Evolutionary conservation across 2,329 filamentous ascomycete genomes (phyloP).

Genomic region (Exophiala bonariae): DNA sequence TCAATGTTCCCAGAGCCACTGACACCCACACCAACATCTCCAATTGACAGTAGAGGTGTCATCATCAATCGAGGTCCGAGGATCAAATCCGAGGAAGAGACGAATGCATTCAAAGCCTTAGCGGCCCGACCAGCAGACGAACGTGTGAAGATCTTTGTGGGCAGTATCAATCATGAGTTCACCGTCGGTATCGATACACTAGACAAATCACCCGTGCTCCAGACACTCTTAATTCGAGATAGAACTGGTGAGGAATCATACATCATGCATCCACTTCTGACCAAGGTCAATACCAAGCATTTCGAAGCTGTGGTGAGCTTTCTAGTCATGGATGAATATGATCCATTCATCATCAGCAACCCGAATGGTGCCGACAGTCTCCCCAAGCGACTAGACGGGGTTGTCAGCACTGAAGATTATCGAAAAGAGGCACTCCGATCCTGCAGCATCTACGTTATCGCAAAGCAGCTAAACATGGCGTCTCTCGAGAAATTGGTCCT

Average conservation of each 20-base stretch:
- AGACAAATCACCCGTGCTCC: slow-evolving; percentile 20
- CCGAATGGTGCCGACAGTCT: slow-evolving; percentile 2
- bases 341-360: slow-evolving; percentile 15
- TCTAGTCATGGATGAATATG: slow-evolving; percentile 21
- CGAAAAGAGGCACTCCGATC: slow-evolving; percentile 9
- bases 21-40: too few relatives aligned
- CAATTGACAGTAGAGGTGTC: too few relatives aligned
- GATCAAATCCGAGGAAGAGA: slow-evolving; percentile 18
- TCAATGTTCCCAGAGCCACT: too few relatives aligned
- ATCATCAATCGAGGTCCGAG: background rate
- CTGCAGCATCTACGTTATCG: slow-evolving; percentile 19
- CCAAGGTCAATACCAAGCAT: slow-evolving; percentile 13
- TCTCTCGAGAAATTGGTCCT: slow-evolving; percentile 15
- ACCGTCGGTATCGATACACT: slow-evolving; percentile 14
- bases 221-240: slow-evolving; percentile 8
- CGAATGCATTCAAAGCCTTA: background rate
- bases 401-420: slow-evolving; percentile 12
- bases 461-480: slow-evolving; percentile 15
- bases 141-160: slow-evolving; percentile 20
- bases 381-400: slow-evolving; percentile 15
- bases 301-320: slow-evolving; percentile 21
- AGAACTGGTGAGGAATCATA: slow-evolving; percentile 9
- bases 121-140: slow-evolving; percentile 1
- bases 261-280: slow-evolving; percentile 25
- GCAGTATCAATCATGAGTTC: slow-evolving; percentile 13